These are phyloP conservation scores for Sporothrix brasiliensis DNA, from an alignment of 2,329 filamentous ascomycete genomes.

Conservation along the genomic window DNA sequence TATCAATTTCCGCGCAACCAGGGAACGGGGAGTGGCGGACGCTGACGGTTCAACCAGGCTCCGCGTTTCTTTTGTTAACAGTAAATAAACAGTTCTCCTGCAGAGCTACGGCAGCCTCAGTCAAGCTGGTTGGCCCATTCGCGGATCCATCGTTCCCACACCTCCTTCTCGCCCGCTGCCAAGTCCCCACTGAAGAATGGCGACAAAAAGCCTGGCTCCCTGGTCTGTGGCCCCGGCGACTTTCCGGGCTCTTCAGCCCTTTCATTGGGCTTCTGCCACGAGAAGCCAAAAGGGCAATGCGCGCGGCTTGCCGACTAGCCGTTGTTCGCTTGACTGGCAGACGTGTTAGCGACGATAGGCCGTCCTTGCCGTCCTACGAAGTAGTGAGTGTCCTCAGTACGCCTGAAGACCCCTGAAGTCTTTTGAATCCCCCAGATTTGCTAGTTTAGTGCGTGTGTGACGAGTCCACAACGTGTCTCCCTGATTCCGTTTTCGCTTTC, in stretches of 20 bases:
- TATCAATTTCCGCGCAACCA: neutral
- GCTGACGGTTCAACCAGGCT: neutral
- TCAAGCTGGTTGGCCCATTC: neutral
- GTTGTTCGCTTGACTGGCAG: conserved; percentile 10
- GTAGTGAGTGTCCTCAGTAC: neutral
- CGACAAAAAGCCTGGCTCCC: neutral
- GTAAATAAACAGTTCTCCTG: neutral
- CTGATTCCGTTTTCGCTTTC: neutral
- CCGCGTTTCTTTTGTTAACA: neutral
- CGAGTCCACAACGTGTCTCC: neutral
- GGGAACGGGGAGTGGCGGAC: neutral
- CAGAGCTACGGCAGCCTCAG: too few species aligned
- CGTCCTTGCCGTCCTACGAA: too few species aligned
- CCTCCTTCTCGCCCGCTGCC: neutral
- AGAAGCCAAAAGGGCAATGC: neutral
- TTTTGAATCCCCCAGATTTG: conserved; percentile 9
- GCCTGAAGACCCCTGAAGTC: neutral
- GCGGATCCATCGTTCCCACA: conserved; percentile 19
- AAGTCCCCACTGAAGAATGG: neutral
- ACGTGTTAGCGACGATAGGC: neutral
- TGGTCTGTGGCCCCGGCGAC: conserved; percentile 12
- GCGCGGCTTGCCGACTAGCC: conserved; percentile 11
- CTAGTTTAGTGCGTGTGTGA: conserved; percentile 1
- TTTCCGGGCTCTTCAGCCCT: conserved; percentile 15
- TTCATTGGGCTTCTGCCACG: too few species aligned